These are phyloP conservation scores for Neopestalotiopsis clavispora DNA, from an alignment of 2,329 filamentous ascomycete genomes.

Conservation along the genomic window DNA sequence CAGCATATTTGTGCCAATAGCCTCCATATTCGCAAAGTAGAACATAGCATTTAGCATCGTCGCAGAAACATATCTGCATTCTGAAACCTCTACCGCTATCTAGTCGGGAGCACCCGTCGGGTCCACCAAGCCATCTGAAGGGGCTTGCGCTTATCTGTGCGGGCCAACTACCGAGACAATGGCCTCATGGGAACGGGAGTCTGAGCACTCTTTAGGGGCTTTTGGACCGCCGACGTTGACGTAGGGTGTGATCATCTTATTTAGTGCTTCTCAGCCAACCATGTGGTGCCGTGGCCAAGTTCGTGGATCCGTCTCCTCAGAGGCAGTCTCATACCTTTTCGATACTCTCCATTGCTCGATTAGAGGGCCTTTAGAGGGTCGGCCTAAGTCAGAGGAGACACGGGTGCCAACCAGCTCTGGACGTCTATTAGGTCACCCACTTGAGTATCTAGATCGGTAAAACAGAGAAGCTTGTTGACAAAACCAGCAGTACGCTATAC, in stretches of 20 bases:
- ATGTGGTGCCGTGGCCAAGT: no score
- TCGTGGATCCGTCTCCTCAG: no score
- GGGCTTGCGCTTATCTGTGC: background rate
- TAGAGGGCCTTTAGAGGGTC: no score
- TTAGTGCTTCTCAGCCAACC: no score
- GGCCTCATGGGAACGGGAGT: background rate
- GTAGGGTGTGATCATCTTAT: no score
- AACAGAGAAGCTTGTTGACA: background rate
- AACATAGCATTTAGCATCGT: background rate
- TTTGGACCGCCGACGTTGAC: no score
- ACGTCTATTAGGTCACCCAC: no score
- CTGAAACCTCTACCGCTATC: background rate
- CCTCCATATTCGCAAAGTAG: background rate
- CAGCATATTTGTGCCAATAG: background rate
- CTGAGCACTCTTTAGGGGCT: no score
- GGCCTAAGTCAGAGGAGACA: no score
- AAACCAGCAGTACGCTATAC: background rate
- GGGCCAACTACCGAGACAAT: background rate
- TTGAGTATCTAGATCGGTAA: background rate
- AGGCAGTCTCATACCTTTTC: no score
- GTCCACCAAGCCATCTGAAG: background rate
- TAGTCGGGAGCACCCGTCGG: background rate
- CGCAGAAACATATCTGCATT: background rate
- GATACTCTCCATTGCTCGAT: no score
- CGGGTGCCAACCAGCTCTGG: no score